phyloP scores from a whole-genome alignment of 352 stramenopile genomes.

The Peronospora destructor region DNA sequence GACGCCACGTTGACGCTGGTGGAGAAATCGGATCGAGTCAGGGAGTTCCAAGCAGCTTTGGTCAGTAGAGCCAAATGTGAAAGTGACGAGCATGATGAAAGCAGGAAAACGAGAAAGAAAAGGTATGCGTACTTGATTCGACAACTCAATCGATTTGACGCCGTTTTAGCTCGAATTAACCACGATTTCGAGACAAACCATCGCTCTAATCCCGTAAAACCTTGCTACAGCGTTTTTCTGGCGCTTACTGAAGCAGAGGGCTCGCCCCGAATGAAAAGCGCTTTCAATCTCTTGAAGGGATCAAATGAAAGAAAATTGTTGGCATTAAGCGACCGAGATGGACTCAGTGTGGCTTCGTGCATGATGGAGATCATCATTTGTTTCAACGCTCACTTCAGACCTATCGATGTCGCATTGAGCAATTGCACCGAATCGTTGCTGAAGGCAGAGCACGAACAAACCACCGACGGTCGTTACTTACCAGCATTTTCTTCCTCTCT shows the following conservation, averaged over 20 bases:
- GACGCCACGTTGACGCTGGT: conserved; percentile 7
- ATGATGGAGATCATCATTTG: conserved; percentile 53
- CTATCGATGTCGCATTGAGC: conserved; percentile 28
- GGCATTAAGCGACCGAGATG: conserved; percentile 44
- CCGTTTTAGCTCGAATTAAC: conserved; percentile 11
- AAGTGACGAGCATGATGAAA: background rate
- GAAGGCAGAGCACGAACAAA: conserved; percentile 46
- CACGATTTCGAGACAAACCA: conserved; percentile 25
- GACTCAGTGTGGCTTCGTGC: conserved; percentile 53
- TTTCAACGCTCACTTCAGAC: conserved; percentile 31
- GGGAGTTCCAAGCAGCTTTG: conserved; percentile 19
- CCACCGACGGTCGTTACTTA: conserved; percentile 52
- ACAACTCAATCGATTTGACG: conserved; percentile 10
- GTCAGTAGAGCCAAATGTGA: background rate
- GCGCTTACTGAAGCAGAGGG: background rate
- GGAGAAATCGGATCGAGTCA: conserved; percentile 27
- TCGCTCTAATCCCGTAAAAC: background rate
- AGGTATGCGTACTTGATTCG: conserved; percentile 20
- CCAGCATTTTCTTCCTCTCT: conserved; percentile 39
- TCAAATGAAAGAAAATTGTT: conserved; percentile 25
- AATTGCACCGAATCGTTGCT: conserved; percentile 31
- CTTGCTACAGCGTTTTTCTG: conserved; percentile 15
- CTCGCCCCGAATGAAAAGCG: background rate
- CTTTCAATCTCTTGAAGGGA: conserved; percentile 8
- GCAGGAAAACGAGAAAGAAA: conserved; percentile 25